Evolutionary conservation across 495 filamentous ascomycete genomes (phyloP).

Genomic region (Penicillium egyptiacum): DNA sequence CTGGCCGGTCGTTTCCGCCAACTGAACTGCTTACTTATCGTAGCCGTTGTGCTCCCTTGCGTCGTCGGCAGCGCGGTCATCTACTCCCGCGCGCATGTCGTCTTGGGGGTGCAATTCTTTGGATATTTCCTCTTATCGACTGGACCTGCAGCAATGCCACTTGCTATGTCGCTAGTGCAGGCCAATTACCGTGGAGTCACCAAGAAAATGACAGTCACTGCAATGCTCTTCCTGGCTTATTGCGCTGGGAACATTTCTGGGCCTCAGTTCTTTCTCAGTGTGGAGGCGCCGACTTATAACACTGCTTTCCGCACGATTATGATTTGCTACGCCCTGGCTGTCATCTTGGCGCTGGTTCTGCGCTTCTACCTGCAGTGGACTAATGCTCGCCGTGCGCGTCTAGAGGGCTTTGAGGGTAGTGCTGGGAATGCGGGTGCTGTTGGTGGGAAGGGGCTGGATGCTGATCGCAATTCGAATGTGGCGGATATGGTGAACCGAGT

Average conservation of each 20-base stretch:
- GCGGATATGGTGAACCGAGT: constrained; percentile 31
- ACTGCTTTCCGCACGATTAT: constrained; percentile 54
- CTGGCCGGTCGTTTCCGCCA: constrained; percentile 34
- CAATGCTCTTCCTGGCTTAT: constrained; percentile 42
- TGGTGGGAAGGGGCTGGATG: constrained; percentile 36
- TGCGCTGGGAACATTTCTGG: constrained; percentile 45
- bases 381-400: constrained; percentile 39
- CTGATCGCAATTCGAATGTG: constrained; percentile 22
- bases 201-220: constrained; percentile 58
- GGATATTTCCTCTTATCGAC: constrained; percentile 60
- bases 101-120: constrained; percentile 51
- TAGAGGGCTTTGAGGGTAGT: constrained; percentile 44
- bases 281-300: constrained; percentile 37
- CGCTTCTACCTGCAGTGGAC: constrained; percentile 41
- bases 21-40: constrained; percentile 36
- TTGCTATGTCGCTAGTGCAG: constrained; percentile 54
- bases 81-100: constrained; percentile 51
- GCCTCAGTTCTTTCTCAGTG: constrained; percentile 39
- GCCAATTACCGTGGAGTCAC: constrained; percentile 66
- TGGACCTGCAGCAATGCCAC: constrained; percentile 55
- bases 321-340: constrained; percentile 50
- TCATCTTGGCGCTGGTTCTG: constrained; percentile 38
- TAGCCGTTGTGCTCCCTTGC: constrained; percentile 28
- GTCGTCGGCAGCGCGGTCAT: constrained; percentile 62
- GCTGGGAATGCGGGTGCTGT: constrained; percentile 42